A percentile compares a stretch with the other conserved stretches of the same genome.
Conservation (phyloP, 192 early-diverging fungal genomes). For the Cladochytrium replicatum region DNA sequence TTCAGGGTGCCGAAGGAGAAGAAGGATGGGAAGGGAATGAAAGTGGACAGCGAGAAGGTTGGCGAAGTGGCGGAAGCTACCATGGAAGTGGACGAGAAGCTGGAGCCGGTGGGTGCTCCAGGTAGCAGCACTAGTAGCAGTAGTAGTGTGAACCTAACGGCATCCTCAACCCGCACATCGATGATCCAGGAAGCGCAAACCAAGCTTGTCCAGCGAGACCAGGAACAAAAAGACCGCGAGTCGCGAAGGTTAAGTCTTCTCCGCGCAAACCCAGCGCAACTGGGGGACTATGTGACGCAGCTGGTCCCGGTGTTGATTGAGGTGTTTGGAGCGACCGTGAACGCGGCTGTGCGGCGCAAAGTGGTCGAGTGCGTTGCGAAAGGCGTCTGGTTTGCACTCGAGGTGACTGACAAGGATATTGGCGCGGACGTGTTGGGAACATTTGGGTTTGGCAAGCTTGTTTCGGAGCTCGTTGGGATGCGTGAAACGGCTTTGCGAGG, state of each 20-base stretch:
- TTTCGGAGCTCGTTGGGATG: constrained; percentile 31
- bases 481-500: constrained; percentile 15
- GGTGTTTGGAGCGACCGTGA: constrained; percentile 59
- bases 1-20: constrained; percentile 5
- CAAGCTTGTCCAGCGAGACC: too few relatives aligned
- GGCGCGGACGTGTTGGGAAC: constrained; percentile 31
- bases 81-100: constrained; percentile 12
- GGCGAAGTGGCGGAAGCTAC: constrained; percentile 3
- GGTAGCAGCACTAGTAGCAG: too few relatives aligned
- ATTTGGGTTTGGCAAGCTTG: constrained; percentile 36
- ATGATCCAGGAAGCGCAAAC: too few relatives aligned
- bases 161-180: too few relatives aligned
- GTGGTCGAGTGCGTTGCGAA: constrained; percentile 48
- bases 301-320: constrained; percentile 63
- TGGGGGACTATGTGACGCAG: constrained; percentile 22
- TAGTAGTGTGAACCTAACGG: too few relatives aligned
- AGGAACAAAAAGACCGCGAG: too few relatives aligned
- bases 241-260: neutral
- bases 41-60: constrained; percentile 4
- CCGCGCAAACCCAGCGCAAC: neutral
- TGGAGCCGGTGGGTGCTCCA: neutral
- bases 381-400: constrained; percentile 36
- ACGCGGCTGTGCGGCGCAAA: constrained; percentile 42
- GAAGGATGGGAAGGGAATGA: neutral
- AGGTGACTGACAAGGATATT: constrained; percentile 23